Evolutionary conservation across 2,329 filamentous ascomycete species (phyloP), one percentile per base, ranked within the genome.

Genomic region (Sclerotinia sclerotiorum): DNA sequence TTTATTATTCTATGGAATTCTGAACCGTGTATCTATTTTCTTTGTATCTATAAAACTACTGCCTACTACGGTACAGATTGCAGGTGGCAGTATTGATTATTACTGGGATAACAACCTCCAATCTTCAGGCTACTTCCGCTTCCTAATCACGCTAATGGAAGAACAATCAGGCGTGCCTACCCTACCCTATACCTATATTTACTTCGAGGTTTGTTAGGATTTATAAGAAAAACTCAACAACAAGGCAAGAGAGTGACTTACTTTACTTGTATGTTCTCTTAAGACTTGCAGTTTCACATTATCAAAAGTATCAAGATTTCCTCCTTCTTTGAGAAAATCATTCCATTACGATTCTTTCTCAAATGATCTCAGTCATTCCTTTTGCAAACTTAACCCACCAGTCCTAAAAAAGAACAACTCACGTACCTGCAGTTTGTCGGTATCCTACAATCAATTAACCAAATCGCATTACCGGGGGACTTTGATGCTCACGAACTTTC

Each of bases 401-500:
- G 29, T 21, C 46, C 46, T 21, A 60, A 21, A 58, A 60, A 58
- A 35, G 27, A 21, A 13, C 19, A 48, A 42, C 24, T 19, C 29
- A 62, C 35, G 35, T 27, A 46, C 56, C 39, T 42, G 24, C 39
- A 42, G 17, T 27, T 46, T 68, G 54, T 66, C 69, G 62, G 69
- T 66, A 21, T 69, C 67, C 42, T 69, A 68, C 69, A 70, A 69
- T 52, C 65, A 24, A 42, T 42, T 42, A 17, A 42, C 13, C 42
- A 17, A 17, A 15, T 64, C 61, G 29, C 61, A 51, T 62, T 17
- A 35, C 35, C 58, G 46, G 58, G 54, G 42, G 52, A 15, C 61
- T 64, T 54, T 21, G 44, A 61, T 61, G 58, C 58, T 52, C 46
- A 70, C 70, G 70, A 72, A 72, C 57, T 71, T 70, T 69, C 70